Evolutionary conservation across 1,284 basidiomycete genomes (phyloP), one percentile per base, ranked within the genome.

Genomic region (Athelia sp.): DNA sequence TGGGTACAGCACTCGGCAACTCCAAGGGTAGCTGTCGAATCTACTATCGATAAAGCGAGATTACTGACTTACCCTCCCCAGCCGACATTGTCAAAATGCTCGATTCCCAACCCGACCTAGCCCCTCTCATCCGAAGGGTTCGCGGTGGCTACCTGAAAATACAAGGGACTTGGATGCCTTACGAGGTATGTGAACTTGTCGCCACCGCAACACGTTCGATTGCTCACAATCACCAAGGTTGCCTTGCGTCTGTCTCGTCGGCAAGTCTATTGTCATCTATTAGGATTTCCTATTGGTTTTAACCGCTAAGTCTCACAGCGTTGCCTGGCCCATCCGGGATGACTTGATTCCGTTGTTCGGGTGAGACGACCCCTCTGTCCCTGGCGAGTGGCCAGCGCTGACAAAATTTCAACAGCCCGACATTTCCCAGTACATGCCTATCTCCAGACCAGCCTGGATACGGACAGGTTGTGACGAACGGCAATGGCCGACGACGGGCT

Each of bases 1-100:
- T 36, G 45, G 21, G 31, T 43, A 42, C 57, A 90, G 88, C 88
- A 24, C 77, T 91, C 46, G 89, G 88, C 44, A 90, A 91, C 57
- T 87, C 87, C 24, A 91, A 91, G 78, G 87, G 87, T 90, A 52
- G 35, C 17, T 43, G 29, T 45, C 36, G 31, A 43, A 11, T 43
- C 23, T 15, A 9, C 4, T 22, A 18, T 44, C 21, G 14, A 44
- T 26, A 26, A 40, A 26, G 36, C n/a, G 36, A 40, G 23, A 47
- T 19, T 43, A 49, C 46, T 51, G 46, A 56, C 53, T 56, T 52
- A 50, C 48, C 52, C 23, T n/a, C n/a, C 31, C 42, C 63, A 90
- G 90, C 89, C 59, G 90, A 92, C 70, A 90, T 92, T 50, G 87
- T 92, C 38, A 90, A 90, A 67, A 90, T 92, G 79, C 79, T 92